phyloP scores from a whole-genome alignment of 345 rosid species.

The Mangifera indica region DNA sequence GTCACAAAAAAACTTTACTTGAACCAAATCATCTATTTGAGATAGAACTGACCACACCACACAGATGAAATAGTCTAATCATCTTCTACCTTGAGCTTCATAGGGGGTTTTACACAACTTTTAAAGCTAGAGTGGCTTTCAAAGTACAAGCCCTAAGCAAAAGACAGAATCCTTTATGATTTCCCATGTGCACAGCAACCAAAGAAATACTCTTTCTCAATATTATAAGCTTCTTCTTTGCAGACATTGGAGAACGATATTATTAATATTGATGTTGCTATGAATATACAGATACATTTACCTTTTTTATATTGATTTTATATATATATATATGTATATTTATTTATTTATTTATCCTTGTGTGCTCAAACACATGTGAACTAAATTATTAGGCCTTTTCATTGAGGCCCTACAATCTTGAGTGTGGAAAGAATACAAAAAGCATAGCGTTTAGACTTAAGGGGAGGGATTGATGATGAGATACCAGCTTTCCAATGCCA shows the following conservation, averaged over 20 bases:
- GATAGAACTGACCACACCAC: too few relatives aligned
- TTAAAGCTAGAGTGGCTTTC: too few relatives aligned
- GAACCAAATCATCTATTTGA: too few relatives aligned
- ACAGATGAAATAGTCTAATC: too few relatives aligned
- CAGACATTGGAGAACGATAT: not conserved
- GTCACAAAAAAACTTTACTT: too few relatives aligned
- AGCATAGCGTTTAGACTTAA: constrained; percentile 14
- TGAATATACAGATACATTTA: constrained; percentile 11
- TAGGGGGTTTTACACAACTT: too few relatives aligned
- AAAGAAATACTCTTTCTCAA: not conserved
- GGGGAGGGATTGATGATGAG: constrained; percentile 10
- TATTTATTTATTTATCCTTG: too few relatives aligned
- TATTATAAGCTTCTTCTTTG: not conserved
- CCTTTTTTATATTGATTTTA: too few relatives aligned
- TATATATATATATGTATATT: too few relatives aligned
- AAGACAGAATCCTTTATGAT: constrained; percentile 3
- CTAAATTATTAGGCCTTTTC: constrained; percentile 31
- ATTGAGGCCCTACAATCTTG: constrained; percentile 32
- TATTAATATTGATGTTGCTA: not conserved
- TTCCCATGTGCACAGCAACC: constrained; percentile 10
- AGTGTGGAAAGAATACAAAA: constrained; percentile 19
- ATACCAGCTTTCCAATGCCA: constrained; percentile 9
- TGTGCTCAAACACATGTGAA: constrained; percentile 25
- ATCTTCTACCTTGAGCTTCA: too few relatives aligned
- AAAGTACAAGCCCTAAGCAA: not conserved